Evolutionary conservation across 257 asterid species (phyloP), one percentile per base, ranked within the genome.

Genomic region (Ilex asprella): DNA sequence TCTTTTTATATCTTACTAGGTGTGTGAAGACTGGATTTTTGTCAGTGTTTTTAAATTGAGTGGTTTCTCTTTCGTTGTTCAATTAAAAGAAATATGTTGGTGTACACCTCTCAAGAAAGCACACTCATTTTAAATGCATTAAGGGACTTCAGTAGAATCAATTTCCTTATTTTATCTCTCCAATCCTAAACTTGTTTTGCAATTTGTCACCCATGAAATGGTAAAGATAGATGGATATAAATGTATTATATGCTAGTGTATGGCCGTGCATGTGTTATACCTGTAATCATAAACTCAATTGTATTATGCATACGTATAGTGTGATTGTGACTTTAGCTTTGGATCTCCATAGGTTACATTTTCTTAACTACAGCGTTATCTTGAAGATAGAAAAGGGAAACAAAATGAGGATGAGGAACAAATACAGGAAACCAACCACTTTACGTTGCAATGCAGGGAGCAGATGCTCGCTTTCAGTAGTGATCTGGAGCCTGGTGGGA

Each of bases 391-490:
- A 60, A 78, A 66, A 67, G 78, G 81, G 27, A 21, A 65, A 75
- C 79, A 72, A 71, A 79, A 84, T 82, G 96, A 86, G 79, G 91
- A 72, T 74, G 76, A 81, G 78, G 86, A 82, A 76, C 87, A 84
- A 83, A 86, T 64, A 75, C 71, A 68, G 84, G 70, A 81, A 81
- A 83, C 70, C 86, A 82, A 84, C 85, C 59, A 66, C 81, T 85
- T 81, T 85, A 72, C 64, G 43, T 85, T 89, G 86, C 84, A 73
- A 80, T 89, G 95, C 92, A 87, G 96, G 97, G 76, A 79, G 77
- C 78, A 82, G 83, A 78, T 86, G 91, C 76, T 81, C 88, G 7
- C 63, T 72, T 29, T 55, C 77, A 16, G 44, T 68, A 61, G 41
- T 78, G 21, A 58, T 85, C 61, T 89, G 92, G 87, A 73, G 82